Evolutionary conservation across 1,139 yeast genomes (phyloP), one percentile per base, ranked within the genome.

Genomic region (Nakaseomyces uthaithaninus): DNA sequence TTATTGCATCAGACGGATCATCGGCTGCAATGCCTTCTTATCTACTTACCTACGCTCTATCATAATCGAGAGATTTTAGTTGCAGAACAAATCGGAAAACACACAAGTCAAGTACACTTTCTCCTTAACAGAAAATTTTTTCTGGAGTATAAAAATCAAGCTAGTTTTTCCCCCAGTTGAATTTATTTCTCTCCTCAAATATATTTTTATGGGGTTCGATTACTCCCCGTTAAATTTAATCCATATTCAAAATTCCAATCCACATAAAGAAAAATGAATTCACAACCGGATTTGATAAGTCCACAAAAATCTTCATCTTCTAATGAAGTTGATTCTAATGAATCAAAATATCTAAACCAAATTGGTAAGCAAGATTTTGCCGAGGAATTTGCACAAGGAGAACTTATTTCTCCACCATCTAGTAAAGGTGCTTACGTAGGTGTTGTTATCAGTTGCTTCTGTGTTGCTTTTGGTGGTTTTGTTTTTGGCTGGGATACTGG

Each of bases 401-500:
- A 30, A 3, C 9, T 31, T 2, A 31, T 37, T 15, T 10, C 17
- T 3, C 10, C 33, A 9, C 41, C 41, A 33, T 33, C 33, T 17
- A 28, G 43, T 18, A 24, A 20, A 6, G 35, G 37, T 23, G 45
- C 42, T 15, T 43, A 41, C 23, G 38, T 67, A 60, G 67, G 70
- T 38, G 70, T 71, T 50, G 49, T 56, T 10, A 39, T 57, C 35
- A 55, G 66, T 34, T 67, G 71, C 63, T 62, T 53, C 60, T 65
- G 57, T 68, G 76, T 68, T 43, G 80, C 83, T 45, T 75, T 77
- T 49, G 83, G 81, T 63, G 84, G 84, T 57, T 69, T 76, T 53
- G 75, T 78, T 46, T 80, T 71, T 56, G 86, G 86, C 48, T 79
- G 78, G 72, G 86, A 80, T 64, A 79, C 86, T 19, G 87, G 87